Percentiles rank a stretch among this genome's conserved stretches.
Conservation (phyloP, 306 rosid species). For the Sicyos baderoa region DNA sequence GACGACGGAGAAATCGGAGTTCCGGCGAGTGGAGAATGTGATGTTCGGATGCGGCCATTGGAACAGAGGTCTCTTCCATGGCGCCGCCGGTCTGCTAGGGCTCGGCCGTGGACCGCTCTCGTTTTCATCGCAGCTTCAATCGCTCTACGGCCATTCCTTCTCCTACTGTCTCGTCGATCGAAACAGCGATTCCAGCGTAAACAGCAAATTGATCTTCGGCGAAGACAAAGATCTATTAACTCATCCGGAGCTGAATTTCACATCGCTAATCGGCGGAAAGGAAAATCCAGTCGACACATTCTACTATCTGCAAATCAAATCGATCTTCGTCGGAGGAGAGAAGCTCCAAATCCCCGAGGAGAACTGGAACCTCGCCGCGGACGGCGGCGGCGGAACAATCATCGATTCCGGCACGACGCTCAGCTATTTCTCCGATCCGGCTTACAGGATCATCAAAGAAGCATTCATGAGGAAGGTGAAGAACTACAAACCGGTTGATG, state of each 20-base stretch:
- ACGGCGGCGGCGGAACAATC: conserved; percentile 83
- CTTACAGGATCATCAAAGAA: conserved; percentile 53
- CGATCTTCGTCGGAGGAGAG: conserved; percentile 61
- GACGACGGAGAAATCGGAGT: conserved; percentile 34
- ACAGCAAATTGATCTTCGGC: conserved; percentile 84
- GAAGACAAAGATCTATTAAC: conserved; percentile 53
- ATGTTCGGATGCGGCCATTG: conserved; percentile 99
- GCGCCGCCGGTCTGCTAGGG: conserved; percentile 90
- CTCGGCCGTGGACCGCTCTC: conserved; percentile 88
- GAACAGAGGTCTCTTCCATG: conserved; percentile 93
- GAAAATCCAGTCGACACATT: conserved; percentile 74
- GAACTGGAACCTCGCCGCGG: conserved; percentile 56
- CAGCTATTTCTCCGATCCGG: conserved; percentile 87
- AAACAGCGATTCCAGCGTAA: conserved; percentile 58
- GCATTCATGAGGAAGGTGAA: conserved; percentile 53
- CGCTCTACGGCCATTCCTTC: conserved; percentile 83
- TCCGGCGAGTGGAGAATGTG: conserved; percentile 54
- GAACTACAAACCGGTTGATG: conserved; percentile 46
- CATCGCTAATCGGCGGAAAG: conserved; percentile 58
- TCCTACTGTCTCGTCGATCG: conserved; percentile 94
- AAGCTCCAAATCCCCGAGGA: conserved; percentile 54
- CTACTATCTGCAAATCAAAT: conserved; percentile 69
- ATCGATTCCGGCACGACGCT: conserved; percentile 93
- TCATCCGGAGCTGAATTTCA: conserved; percentile 66
- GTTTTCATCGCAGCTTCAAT: conserved; percentile 88